Evolutionary conservation across 148 eudicot species (phyloP).

Genomic region (Gaultheria prostrata): DNA sequence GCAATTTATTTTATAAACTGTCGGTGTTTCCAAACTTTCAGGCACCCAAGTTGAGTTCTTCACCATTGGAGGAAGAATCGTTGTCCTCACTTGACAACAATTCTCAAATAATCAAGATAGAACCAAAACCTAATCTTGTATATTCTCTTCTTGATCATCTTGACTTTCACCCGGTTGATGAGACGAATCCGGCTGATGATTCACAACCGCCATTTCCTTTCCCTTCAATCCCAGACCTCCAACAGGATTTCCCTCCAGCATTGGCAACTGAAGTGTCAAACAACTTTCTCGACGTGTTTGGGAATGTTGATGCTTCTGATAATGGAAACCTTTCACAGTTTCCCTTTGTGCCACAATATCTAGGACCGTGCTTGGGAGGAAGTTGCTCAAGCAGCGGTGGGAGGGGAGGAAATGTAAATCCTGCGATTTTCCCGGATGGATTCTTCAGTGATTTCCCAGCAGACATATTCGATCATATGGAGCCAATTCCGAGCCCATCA

Average conservation of each 20-base stretch:
- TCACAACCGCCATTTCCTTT: slow-evolving; percentile 17
- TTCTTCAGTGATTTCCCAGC: slow-evolving; percentile 76
- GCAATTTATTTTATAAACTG: neutral
- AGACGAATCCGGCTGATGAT: slow-evolving; percentile 16
- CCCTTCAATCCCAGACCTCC: slow-evolving; percentile 24
- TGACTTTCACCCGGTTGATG: slow-evolving; percentile 19
- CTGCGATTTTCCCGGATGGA: slow-evolving; percentile 35
- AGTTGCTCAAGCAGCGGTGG: slow-evolving; percentile 17
- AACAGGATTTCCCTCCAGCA: slow-evolving; percentile 22
- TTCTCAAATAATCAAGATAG: slow-evolving; percentile 26
- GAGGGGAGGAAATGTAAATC: slow-evolving; percentile 24
- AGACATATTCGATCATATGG: slow-evolving; percentile 71
- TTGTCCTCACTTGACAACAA: slow-evolving; percentile 14
- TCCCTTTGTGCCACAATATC: slow-evolving; percentile 23
- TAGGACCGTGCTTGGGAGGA: slow-evolving; percentile 20
- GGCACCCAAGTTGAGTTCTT: slow-evolving; percentile 37
- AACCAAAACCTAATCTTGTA: slow-evolving; percentile 19
- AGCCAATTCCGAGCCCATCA: slow-evolving; percentile 65
- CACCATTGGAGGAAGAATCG: slow-evolving; percentile 26
- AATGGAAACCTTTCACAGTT: slow-evolving; percentile 20
- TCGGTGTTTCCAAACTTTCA: slow-evolving; percentile 18
- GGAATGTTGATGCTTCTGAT: slow-evolving; percentile 18
- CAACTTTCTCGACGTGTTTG: slow-evolving; percentile 41
- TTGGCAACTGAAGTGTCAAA: slow-evolving; percentile 33
- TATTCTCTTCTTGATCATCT: slow-evolving; percentile 17